phyloP scores from a whole-genome alignment of 75 land plant species.

The Gnetum montanum region DNA sequence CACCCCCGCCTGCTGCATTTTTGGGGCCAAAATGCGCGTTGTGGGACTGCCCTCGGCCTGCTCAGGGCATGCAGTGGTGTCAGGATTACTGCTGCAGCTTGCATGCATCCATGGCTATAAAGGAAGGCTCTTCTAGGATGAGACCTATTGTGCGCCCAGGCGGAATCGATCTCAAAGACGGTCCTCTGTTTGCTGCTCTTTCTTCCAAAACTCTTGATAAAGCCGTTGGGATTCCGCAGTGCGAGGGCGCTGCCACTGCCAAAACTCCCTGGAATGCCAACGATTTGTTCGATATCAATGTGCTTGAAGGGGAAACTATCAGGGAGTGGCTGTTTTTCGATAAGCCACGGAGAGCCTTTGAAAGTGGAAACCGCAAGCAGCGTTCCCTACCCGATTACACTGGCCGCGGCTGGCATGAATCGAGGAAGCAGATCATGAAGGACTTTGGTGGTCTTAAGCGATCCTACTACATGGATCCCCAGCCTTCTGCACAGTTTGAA shows the following conservation, averaged over 20 bases:
- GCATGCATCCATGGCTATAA: conserved; percentile 63
- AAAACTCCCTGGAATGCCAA: conserved; percentile 98
- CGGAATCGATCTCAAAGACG: conserved; percentile 89
- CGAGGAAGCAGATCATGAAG: conserved; percentile 92
- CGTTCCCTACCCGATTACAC: conserved; percentile 83
- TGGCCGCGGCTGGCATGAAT: conserved; percentile 97
- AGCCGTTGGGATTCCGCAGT: conserved; percentile 89
- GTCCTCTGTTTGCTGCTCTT: conserved; percentile 82
- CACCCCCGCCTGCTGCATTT: conserved; percentile 74
- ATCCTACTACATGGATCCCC: conserved; percentile 97
- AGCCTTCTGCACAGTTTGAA: conserved; percentile 60
- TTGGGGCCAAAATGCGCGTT: conserved; percentile 83
- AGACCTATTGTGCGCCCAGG: conserved; percentile 77
- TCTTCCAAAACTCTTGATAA: conserved; percentile 61
- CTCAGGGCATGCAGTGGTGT: conserved; percentile 48
- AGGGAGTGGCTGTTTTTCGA: conserved; percentile 96
- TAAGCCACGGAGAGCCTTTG: conserved; percentile 90
- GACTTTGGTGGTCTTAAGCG: conserved; percentile 82
- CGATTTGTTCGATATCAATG: conserved; percentile 67
- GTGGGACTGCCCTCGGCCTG: conserved; percentile 89
- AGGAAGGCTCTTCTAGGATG: conserved; percentile 83
- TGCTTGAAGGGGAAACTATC: conserved; percentile 70
- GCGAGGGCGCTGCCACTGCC: conserved; percentile 90
- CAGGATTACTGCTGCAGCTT: conserved; percentile 71
- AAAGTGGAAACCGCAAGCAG: conserved; percentile 94